These are phyloP conservation scores for Rhizopogon vinicolor DNA, from an alignment of 768 basidiomycete species.

Conservation along the genomic window DNA sequence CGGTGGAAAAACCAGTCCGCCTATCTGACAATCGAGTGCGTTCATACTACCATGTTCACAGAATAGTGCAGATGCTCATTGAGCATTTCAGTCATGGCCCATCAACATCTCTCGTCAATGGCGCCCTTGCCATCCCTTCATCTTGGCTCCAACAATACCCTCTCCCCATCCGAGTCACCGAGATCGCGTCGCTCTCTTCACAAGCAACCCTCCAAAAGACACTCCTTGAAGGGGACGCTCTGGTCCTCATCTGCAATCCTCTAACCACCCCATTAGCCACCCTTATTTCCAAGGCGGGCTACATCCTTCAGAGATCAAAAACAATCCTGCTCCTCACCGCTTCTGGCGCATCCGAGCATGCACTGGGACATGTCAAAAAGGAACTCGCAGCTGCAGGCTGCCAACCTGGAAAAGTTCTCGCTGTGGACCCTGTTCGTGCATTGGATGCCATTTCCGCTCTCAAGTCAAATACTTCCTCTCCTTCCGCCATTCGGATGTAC, in stretches of 20 bases:
- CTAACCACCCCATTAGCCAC: constrained; percentile 42
- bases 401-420: constrained; percentile 31
- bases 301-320: constrained; percentile 32
- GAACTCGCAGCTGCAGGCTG: constrained; percentile 17
- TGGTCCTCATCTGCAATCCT: constrained; percentile 63
- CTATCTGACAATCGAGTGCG: constrained; percentile 23
- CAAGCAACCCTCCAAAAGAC: constrained; percentile 11
- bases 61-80: background rate
- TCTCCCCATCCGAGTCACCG: constrained; percentile 44
- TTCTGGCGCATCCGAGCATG: constrained; percentile 15
- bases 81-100: constrained; percentile 16
- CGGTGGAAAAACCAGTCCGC: constrained; percentile 42
- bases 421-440: constrained; percentile 58
- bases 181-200: constrained; percentile 23
- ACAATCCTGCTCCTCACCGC: constrained; percentile 41
- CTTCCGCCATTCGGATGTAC: constrained; percentile 55
- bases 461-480: constrained; percentile 38
- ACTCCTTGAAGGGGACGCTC: constrained; percentile 47
- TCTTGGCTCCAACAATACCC: constrained; percentile 55
- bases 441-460: constrained; percentile 47
- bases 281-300: constrained; percentile 20
- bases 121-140: constrained; percentile 39
- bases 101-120: constrained; percentile 10
- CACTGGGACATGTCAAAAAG: constrained; percentile 14
- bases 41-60: background rate